Evolutionary conservation across 2,329 filamentous ascomycete genomes (phyloP).

Genomic region (Stachybotrys chlorohalonatus): DNA sequence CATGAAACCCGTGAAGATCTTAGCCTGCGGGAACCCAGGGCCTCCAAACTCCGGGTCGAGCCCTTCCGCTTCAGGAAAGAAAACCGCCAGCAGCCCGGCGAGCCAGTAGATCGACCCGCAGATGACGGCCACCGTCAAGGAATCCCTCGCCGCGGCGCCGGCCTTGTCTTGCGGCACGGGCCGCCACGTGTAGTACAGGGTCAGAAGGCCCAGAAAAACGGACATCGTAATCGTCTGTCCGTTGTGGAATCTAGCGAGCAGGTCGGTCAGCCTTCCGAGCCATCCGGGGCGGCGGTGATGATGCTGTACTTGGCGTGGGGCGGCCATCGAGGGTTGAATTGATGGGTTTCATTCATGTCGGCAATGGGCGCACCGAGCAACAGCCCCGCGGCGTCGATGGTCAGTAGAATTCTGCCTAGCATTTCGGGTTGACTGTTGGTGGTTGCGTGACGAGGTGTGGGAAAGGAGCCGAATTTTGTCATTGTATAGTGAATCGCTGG

Average conservation of each 20-base stretch:
- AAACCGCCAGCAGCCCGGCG: slow-evolving; percentile 24
- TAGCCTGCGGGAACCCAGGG: slow-evolving; percentile 30
- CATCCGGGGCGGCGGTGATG: neutral
- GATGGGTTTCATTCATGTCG: slow-evolving; percentile 31
- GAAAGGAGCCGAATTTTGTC: too few relatives aligned
- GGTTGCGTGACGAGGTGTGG: too few relatives aligned
- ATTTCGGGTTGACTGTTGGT: too few relatives aligned
- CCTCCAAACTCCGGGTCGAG: slow-evolving; percentile 34
- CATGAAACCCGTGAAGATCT: slow-evolving; percentile 18
- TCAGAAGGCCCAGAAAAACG: slow-evolving; percentile 25
- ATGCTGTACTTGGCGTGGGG: slow-evolving; percentile 32
- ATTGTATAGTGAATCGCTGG: too few relatives aligned
- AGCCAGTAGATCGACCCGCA: slow-evolving; percentile 32
- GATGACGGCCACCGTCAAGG: slow-evolving; percentile 22
- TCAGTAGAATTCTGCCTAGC: slow-evolving; percentile 27
- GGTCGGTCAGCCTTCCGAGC: neutral
- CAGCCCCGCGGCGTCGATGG: slow-evolving; percentile 25
- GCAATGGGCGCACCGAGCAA: slow-evolving; percentile 27
- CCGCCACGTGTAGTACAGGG: slow-evolving; percentile 30
- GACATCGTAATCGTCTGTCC: slow-evolving; percentile 33
- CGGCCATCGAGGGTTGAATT: slow-evolving; percentile 34
- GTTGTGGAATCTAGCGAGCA: slow-evolving; percentile 26
- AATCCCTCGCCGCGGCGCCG: slow-evolving; percentile 16
- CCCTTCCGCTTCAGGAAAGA: slow-evolving; percentile 28
- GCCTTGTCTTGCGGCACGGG: slow-evolving; percentile 4